Evolutionary conservation across 495 filamentous ascomycete species (phyloP), one percentile per base, ranked within the genome.

Genomic region (Thermochaetoides thermophila): DNA sequence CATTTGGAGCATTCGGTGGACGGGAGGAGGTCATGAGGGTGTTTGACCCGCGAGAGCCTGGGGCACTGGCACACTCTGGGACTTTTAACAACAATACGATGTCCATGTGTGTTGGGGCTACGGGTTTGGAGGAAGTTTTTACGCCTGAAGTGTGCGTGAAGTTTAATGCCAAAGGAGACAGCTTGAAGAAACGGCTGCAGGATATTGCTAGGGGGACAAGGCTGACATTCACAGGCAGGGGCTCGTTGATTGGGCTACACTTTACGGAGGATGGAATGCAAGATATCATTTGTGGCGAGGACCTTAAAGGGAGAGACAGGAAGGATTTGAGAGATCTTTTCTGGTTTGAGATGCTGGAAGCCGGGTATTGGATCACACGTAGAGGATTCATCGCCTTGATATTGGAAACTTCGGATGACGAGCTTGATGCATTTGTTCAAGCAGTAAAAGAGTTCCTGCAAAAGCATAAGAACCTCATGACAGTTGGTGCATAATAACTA

Each of bases 21-120:
- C 44, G 62, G 14, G 45, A 45, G 27, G 59, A 71, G 16, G 52
- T 75, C 18, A 71, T 77, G 59, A 43, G 41, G 0, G 48, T 72
- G 17, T 76, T 68, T 48, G 70, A 77, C 40, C 70, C 70, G 4
- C 35, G 54, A 1, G 35, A 38, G 9, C 12, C 28, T 7, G 38
- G 44, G 15, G 24, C 47, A 23, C 35, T 63, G 19, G 34, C 53
- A 28, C 76, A 81, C 37, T 67, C 72, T 0, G 75, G 76, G 0
- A 81, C 75, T 0, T 81, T 76, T 44, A 78, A 81, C 33, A 81
- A 79, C 40, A 79, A 79, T 39, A 62, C 64, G 1, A 43, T 78
- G 9, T 62, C 63, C 1, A 76, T 77, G 69, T 55, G 52, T 17
- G 69, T 61, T 5, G 74, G 71, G 4, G 57, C 52, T 34, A 52